Percentiles rank a stretch among this genome's conserved stretches.
These are phyloP conservation scores for Colletotrichum scovillei DNA, from an alignment of 2,329 filamentous ascomycete species.

Conservation along the genomic window DNA sequence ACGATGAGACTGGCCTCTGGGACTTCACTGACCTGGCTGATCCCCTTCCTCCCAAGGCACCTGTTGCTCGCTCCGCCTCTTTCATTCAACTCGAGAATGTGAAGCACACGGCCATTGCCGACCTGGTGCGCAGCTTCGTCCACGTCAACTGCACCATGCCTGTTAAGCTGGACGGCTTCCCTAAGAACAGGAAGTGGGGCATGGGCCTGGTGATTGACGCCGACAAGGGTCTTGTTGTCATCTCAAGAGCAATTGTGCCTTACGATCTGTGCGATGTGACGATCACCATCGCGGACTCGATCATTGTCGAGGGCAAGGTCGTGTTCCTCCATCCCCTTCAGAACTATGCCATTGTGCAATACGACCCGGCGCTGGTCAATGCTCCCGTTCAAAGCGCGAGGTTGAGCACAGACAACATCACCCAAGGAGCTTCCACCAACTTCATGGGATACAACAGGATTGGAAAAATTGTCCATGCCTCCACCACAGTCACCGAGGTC, in stretches of 20 bases:
- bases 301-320: slow-evolving; percentile 93
- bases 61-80: slow-evolving; percentile 81
- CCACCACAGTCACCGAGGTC: slow-evolving; percentile 96
- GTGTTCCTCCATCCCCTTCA: slow-evolving; percentile 96
- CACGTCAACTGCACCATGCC: slow-evolving; percentile 94
- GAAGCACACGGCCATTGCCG: slow-evolving; percentile 88
- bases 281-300: slow-evolving; percentile 95
- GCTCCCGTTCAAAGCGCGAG: slow-evolving; percentile 92
- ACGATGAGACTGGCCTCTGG: slow-evolving; percentile 92
- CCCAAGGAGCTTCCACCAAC: slow-evolving; percentile 92
- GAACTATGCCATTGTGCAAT: slow-evolving; percentile 96
- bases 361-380: slow-evolving; percentile 92
- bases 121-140: slow-evolving; percentile 94
- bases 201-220: slow-evolving; percentile 98
- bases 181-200: slow-evolving; percentile 91
- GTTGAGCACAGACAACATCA: slow-evolving; percentile 83
- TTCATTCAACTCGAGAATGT: slow-evolving; percentile 94
- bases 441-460: slow-evolving; percentile 99
- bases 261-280: slow-evolving; percentile 98
- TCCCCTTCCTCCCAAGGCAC: slow-evolving; percentile 78
- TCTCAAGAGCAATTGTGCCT: slow-evolving; percentile 92
- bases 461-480: slow-evolving; percentile 89
- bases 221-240: slow-evolving; percentile 92
- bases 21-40: slow-evolving; percentile 91
- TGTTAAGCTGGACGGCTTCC: slow-evolving; percentile 97